Evolutionary conservation across 805 yeast genomes (phyloP).

Genomic region (Debaryomyces maramus): DNA sequence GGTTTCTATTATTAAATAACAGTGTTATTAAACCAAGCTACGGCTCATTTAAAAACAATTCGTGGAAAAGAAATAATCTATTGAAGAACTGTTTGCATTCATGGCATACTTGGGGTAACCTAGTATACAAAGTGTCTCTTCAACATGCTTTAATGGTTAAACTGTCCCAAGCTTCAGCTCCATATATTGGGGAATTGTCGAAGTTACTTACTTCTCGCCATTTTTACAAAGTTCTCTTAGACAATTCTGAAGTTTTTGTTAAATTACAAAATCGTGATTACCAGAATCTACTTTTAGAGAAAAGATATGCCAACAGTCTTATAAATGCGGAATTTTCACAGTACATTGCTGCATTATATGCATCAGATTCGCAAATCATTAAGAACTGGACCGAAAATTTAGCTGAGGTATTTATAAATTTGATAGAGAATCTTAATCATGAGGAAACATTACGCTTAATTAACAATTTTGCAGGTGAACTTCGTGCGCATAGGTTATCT

Average conservation of each 20-base stretch:
- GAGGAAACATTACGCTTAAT: slow-evolving; percentile 13
- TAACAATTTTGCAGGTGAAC: slow-evolving; percentile 5
- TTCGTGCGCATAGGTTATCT: slow-evolving; percentile 1
- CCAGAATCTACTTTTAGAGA: slow-evolving; percentile 4
- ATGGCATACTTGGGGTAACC: slow-evolving; percentile 5
- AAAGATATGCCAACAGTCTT: slow-evolving; percentile 9
- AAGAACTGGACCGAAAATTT: slow-evolving; percentile 12
- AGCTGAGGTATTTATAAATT: slow-evolving; percentile 7
- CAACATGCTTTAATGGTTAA: slow-evolving; percentile 2
- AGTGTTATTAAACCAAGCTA: slow-evolving; percentile 4
- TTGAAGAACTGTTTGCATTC: slow-evolving; percentile 1
- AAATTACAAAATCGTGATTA: slow-evolving; percentile 7
- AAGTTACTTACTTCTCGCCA: slow-evolving; percentile 9
- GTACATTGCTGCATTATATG: slow-evolving; percentile 11
- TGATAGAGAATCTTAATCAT: slow-evolving; percentile 12
- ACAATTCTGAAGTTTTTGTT: slow-evolving; percentile 8
- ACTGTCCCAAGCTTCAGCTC: slow-evolving; percentile 1
- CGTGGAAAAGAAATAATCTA: slow-evolving; percentile 4
- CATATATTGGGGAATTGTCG: slow-evolving; percentile 5
- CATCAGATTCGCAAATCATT: slow-evolving; percentile 5
- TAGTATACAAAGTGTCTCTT: slow-evolving; percentile 5
- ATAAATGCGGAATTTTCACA: slow-evolving; percentile 19
- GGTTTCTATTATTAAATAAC: slow-evolving; percentile 6
- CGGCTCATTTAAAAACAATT: slow-evolving; percentile 1
- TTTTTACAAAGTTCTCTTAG: slow-evolving; percentile 14